Percentiles rank a stretch among this genome's conserved stretches.
Conservation (phyloP, 495 filamentous ascomycete species). For the Penicillium dipodomyicola region DNA sequence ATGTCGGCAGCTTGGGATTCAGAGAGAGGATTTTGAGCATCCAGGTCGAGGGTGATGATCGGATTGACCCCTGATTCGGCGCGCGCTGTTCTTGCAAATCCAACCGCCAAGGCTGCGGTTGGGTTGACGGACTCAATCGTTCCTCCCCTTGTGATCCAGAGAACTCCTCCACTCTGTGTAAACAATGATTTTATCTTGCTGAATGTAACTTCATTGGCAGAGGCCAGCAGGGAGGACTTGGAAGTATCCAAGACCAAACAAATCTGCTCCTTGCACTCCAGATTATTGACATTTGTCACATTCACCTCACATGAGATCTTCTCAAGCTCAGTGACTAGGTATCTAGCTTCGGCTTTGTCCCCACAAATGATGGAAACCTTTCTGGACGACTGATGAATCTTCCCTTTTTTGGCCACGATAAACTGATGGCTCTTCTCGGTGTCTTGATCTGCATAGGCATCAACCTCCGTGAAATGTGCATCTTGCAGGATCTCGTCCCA, state of each 20-base stretch:
- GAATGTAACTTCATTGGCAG: conserved; percentile 7
- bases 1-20: conserved; percentile 3
- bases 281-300: conserved; percentile 9
- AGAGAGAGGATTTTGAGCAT: conserved; percentile 9
- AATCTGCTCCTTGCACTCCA: conserved; percentile 17
- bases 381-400: neutral
- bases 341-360: neutral
- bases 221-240: conserved; percentile 7
- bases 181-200: conserved; percentile 25
- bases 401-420: neutral
- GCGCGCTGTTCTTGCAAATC: conserved; percentile 34
- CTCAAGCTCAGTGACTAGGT: conserved; percentile 8
- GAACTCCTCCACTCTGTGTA: conserved; percentile 19
- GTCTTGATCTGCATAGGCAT: neutral
- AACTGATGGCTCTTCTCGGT: conserved; percentile 2
- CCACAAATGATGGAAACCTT: conserved; percentile 21
- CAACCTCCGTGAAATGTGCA: conserved; percentile 5
- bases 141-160: conserved; percentile 33
- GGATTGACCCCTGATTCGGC: conserved; percentile 28
- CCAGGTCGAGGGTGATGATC: conserved; percentile 33
- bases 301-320: neutral
- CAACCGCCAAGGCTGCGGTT: conserved; percentile 21
- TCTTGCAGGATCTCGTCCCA: conserved; percentile 7
- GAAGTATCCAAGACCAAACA: conserved; percentile 28
- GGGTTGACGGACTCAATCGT: conserved; percentile 18